Conservation (phyloP, 106 monocot genomes). For the Apostasia shenzhenica region DNA sequence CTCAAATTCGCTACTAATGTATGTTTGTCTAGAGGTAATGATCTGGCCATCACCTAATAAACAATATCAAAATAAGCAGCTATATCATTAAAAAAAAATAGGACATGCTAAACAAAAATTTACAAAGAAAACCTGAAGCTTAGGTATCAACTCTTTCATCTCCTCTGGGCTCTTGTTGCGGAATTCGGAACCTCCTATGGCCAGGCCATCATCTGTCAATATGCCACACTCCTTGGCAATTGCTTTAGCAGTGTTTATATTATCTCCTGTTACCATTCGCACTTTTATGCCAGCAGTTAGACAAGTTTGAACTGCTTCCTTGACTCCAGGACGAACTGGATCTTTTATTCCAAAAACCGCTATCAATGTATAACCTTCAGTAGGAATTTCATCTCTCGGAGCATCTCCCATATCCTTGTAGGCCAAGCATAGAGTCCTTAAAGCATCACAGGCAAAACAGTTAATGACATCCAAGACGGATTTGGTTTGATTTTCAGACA, state of each 20-base stretch:
- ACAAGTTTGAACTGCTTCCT: slow-evolving; percentile 78
- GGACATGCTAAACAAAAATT: not conserved
- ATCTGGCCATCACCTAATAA: slow-evolving; percentile 86
- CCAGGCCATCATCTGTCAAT: slow-evolving; percentile 77
- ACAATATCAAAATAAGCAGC: slow-evolving; percentile 2
- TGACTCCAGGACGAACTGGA: slow-evolving; percentile 83
- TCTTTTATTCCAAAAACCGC: slow-evolving; percentile 97
- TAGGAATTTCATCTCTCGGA: slow-evolving; percentile 47
- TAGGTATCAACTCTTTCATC: slow-evolving; percentile 78
- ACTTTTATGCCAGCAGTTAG: slow-evolving; percentile 80
- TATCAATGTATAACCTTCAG: slow-evolving; percentile 69
- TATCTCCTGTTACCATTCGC: slow-evolving; percentile 97
- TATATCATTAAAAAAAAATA: not conserved
- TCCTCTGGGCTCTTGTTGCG: slow-evolving; percentile 57
- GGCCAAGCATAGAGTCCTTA: slow-evolving; percentile 86
- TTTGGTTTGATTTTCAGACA: slow-evolving; percentile 45
- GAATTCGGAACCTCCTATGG: slow-evolving; percentile 84
- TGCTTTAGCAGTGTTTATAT: slow-evolving; percentile 91
- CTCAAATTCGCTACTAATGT: slow-evolving; percentile 72
- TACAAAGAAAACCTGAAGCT: slow-evolving; percentile 53
- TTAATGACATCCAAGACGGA: slow-evolving; percentile 44
- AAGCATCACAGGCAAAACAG: slow-evolving; percentile 68
- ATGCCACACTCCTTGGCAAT: slow-evolving; percentile 97
- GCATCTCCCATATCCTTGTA: slow-evolving; percentile 49
- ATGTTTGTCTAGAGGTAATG: slow-evolving; percentile 90